Evolutionary conservation across 352 stramenopile species (phyloP), one percentile per base, ranked within the genome.

Genomic region (Pythium sukuiense): DNA sequence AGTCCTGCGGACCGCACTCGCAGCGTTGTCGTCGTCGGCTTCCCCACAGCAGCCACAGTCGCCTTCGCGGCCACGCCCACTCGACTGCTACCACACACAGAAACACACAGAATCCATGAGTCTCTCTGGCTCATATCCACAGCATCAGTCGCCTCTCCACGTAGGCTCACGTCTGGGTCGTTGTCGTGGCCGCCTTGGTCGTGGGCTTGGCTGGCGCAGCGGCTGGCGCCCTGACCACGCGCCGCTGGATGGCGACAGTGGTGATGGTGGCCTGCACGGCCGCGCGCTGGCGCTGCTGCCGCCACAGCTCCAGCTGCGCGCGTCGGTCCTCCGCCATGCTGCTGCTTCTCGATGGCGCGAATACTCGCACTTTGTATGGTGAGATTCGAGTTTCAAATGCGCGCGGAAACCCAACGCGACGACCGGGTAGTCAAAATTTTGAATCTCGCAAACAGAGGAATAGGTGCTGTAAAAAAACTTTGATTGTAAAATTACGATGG

Each of bases 241-340:
- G 67, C 2, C 67, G 61, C 45, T 73, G 60, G 41, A 73, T 66
- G 33, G 67, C 49, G 49, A 69, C 65, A 1, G 58, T 69, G 14
- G 69, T 69, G 41, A 59, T 65, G 50, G 37, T 45, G 37, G 37
- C 6, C 6, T 7, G 9, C 6, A 5, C 3, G 13, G 8, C 9
- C 16, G 41, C 8, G n/a, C 30, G 64, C 57, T 73, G 71, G 58
- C 81, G 83, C 67, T 85, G 71, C 45, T 75, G 71, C 43, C 77
- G 85, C 85, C 85, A 93, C 59, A 74, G 70, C 74, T 90, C 81
- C 27, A 93, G 71, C 63, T 87, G 83, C 49, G 73, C 73, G 27
- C 77, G 73, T 45, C 85, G 77, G 66, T 70, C 74, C 27, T 90
- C 83, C 32, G 73, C 72, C 82, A 90, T 90, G 14, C 41, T 49